Percentiles rank a stretch among this genome's conserved stretches.
Evolutionary conservation across 306 rosid species (phyloP).

Genomic region (Rosa rugosa): DNA sequence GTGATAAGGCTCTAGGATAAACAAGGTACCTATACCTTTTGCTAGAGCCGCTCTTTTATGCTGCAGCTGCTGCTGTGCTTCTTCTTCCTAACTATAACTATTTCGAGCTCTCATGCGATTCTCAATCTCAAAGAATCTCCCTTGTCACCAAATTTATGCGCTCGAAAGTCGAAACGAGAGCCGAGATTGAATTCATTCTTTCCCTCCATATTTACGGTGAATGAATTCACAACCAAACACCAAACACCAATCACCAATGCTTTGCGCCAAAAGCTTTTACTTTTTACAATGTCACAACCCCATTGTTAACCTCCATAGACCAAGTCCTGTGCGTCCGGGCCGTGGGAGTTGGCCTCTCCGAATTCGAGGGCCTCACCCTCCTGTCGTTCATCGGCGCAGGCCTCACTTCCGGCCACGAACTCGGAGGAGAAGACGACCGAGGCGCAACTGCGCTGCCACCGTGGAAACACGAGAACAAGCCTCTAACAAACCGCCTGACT

Average conservation of each 20-base stretch:
- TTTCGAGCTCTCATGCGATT: not conserved
- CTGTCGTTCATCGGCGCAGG: constrained; percentile 16
- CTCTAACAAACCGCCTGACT: constrained; percentile 34
- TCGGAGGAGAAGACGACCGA: not conserved
- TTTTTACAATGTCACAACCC: constrained; percentile 44
- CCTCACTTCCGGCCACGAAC: constrained; percentile 26
- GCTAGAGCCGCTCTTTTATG: not conserved
- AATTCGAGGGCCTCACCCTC: constrained; percentile 16
- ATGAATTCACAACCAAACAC: constrained; percentile 5
- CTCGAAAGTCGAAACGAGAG: not conserved
- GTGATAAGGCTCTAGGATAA: not conserved
- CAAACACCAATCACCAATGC: not conserved
- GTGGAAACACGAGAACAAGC: constrained; percentile 58
- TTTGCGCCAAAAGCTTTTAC: not conserved
- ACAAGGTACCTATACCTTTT: not conserved
- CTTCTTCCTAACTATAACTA: not conserved
- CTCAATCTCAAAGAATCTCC: not conserved
- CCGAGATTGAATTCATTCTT: not conserved
- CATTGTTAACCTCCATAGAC: constrained; percentile 74
- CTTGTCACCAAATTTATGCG: not conserved
- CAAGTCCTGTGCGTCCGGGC: constrained; percentile 60
- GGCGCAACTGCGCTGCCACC: constrained; percentile 17
- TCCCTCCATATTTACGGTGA: constrained; percentile 30
- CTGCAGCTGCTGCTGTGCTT: not conserved
- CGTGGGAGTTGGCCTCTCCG: constrained; percentile 23